Percentiles rank a stretch among this genome's conserved stretches.
Evolutionary conservation across 2,329 filamentous ascomycete genomes (phyloP).

Genomic region (Zarea fungicola): DNA sequence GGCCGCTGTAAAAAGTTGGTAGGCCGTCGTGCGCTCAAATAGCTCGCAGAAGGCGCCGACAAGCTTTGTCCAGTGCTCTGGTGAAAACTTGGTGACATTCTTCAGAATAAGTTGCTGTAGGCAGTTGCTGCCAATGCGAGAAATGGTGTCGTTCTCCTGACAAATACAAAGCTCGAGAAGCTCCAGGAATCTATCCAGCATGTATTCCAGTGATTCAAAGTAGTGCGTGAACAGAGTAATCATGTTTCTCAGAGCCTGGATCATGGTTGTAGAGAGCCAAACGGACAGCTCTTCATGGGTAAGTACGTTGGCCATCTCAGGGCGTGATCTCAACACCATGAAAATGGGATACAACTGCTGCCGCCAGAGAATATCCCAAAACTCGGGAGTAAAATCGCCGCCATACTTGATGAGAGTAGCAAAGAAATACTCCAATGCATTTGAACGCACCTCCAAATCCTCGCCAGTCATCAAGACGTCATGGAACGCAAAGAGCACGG

Average conservation of each 20-base stretch:
- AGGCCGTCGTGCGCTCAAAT: conserved; percentile 89
- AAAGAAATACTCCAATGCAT: conserved; percentile 93
- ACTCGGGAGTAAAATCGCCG: conserved; percentile 83
- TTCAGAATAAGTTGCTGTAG: conserved; percentile 93
- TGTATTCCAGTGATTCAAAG: conserved; percentile 92
- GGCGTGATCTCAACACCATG: conserved; percentile 92
- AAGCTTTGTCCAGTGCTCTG: conserved; percentile 88
- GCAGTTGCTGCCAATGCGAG: conserved; percentile 96
- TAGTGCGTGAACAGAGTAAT: conserved; percentile 98
- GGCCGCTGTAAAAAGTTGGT: conserved; percentile 88
- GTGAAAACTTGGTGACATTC: conserved; percentile 87
- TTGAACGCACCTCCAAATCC: conserved; percentile 89
- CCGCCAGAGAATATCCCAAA: conserved; percentile 98
- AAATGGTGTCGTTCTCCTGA: conserved; percentile 98
- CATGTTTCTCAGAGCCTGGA: conserved; percentile 96
- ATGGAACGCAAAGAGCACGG: conserved; percentile 95
- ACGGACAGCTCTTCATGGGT: conserved; percentile 97
- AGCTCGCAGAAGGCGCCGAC: conserved; percentile 94
- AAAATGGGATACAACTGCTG: conserved; percentile 98
- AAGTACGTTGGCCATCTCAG: conserved; percentile 90
- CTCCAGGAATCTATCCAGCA: conserved; percentile 96
- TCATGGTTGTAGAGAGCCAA: conserved; percentile 99
- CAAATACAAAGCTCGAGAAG: conserved; percentile 93
- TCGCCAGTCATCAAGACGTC: conserved; percentile 99
- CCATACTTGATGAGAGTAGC: conserved; percentile 88